A percentile compares a stretch with the other conserved stretches of the same genome.
Conservation (phyloP, 75 land plant genomes). For the Picea sitchensis region DNA sequence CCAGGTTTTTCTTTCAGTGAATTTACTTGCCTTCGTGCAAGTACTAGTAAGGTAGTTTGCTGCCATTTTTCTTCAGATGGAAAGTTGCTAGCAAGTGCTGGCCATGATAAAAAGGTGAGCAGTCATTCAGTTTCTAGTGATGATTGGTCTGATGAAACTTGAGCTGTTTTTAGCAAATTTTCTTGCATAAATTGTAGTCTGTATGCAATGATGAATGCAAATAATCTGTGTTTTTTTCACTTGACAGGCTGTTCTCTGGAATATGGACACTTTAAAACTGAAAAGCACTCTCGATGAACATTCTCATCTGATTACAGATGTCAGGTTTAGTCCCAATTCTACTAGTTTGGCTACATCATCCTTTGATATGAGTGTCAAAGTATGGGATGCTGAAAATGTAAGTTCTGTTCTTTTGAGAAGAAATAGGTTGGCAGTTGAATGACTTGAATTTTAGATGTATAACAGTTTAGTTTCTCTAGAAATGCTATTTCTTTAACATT, state of each 20-base stretch:
- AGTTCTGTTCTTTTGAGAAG: slow-evolving; percentile 15
- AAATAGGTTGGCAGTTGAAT: too few species aligned
- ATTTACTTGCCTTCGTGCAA: slow-evolving; percentile 37
- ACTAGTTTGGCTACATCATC: slow-evolving; percentile 88
- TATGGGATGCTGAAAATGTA: slow-evolving; percentile 97
- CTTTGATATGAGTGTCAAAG: slow-evolving; percentile 82
- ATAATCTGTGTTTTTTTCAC: too few species aligned
- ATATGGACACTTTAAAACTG: slow-evolving; percentile 60
- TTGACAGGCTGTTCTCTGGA: slow-evolving; percentile 83
- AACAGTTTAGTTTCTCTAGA: too few species aligned
- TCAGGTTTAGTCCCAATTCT: slow-evolving; percentile 84
- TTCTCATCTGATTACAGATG: slow-evolving; percentile 71
- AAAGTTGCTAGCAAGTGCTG: slow-evolving; percentile 69
- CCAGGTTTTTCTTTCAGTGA: slow-evolving; percentile 54
- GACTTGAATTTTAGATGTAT: too few species aligned
- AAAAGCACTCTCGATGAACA: slow-evolving; percentile 85
- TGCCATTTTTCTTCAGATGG: slow-evolving; percentile 86
- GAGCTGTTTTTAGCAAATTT: neutral
- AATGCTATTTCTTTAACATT: too few species aligned
- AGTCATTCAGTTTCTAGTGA: too few species aligned
- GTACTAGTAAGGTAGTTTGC: slow-evolving; percentile 64
- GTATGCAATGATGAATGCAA: too few species aligned
- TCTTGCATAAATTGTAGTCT: neutral
- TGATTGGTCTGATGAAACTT: slow-evolving; percentile 7
- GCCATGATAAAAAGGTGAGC: slow-evolving; percentile 66